Evolutionary conservation across 2,329 filamentous ascomycete species (phyloP).

Genomic region (Aspergillus terreus): DNA sequence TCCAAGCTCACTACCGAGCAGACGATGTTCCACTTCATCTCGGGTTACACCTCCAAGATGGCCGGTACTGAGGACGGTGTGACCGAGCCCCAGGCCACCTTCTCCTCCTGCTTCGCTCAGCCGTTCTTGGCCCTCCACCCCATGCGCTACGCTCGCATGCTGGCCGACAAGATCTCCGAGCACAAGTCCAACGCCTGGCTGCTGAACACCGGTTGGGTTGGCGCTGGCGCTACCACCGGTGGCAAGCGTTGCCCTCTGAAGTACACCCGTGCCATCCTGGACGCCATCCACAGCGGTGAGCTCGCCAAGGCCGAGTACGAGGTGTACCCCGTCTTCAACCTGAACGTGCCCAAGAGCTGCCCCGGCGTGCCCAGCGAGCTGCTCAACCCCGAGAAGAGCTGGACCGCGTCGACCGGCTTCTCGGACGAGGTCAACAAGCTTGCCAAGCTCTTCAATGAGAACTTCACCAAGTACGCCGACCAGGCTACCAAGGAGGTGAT

Average conservation of each 20-base stretch:
- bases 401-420: slow-evolving; percentile 83
- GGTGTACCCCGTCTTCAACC: slow-evolving; percentile 94
- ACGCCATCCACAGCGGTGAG: slow-evolving; percentile 95
- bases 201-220: slow-evolving; percentile 97
- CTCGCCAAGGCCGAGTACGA: slow-evolving; percentile 92
- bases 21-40: slow-evolving; percentile 99
- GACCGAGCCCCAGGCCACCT: slow-evolving; percentile 95
- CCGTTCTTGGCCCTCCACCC: slow-evolving; percentile 98
- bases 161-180: slow-evolving; percentile 93
- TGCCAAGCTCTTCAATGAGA: slow-evolving; percentile 84
- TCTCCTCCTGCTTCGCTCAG: slow-evolving; percentile 98
- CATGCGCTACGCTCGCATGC: slow-evolving; percentile 98
- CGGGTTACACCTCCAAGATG: slow-evolving; percentile 99
- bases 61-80: slow-evolving; percentile 96
- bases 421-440: slow-evolving; percentile 85
- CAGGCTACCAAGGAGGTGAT: slow-evolving; percentile 78
- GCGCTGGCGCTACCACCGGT: slow-evolving; percentile 82
- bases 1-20: slow-evolving; percentile 92
- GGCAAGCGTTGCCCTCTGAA: slow-evolving; percentile 97
- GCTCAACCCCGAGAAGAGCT: slow-evolving; percentile 89
- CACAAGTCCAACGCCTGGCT: slow-evolving; percentile 98
- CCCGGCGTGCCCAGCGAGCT: slow-evolving; percentile 84
- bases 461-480: slow-evolving; percentile 93
- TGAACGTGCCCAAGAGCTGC: slow-evolving; percentile 90
- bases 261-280: slow-evolving; percentile 97